Evolutionary conservation across 2,329 filamentous ascomycete species (phyloP).

Genomic region (Cercospora beticola): DNA sequence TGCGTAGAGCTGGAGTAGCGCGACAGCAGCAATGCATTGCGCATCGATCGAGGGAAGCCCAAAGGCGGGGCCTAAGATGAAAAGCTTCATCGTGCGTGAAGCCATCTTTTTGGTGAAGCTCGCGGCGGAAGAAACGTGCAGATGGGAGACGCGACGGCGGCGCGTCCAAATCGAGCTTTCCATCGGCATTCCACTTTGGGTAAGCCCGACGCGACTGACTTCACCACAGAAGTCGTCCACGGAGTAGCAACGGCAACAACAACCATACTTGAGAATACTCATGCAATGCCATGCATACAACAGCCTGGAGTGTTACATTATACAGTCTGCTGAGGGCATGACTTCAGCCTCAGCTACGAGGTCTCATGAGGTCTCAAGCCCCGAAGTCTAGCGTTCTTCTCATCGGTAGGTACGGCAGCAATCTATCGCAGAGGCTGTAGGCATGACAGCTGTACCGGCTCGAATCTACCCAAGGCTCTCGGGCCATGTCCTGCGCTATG

Average conservation of each 20-base stretch:
- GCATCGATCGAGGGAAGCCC: slow-evolving; percentile 86
- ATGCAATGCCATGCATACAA: background rate
- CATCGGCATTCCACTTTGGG: background rate
- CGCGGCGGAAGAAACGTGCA: background rate
- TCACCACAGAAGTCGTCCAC: background rate
- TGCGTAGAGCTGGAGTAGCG: slow-evolving; percentile 66
- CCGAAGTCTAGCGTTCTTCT: background rate
- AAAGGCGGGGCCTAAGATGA: slow-evolving; percentile 89
- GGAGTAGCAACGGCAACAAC: background rate
- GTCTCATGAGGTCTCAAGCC: background rate
- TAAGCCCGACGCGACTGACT: background rate
- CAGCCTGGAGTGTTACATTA: background rate
- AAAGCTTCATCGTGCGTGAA: slow-evolving; percentile 58
- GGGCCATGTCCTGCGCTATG: background rate
- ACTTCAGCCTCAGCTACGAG: background rate
- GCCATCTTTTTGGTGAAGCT: background rate
- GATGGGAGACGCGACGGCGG: background rate
- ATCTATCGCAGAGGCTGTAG: background rate
- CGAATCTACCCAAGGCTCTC: background rate
- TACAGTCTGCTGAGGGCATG: background rate
- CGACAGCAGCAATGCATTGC: slow-evolving; percentile 81
- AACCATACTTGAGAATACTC: background rate
- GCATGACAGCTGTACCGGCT: background rate
- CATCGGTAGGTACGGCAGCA: background rate
- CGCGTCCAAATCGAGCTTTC: background rate